Conservation (phyloP, 257 asterid genomes). For the Nicotiana attenuata region DNA sequence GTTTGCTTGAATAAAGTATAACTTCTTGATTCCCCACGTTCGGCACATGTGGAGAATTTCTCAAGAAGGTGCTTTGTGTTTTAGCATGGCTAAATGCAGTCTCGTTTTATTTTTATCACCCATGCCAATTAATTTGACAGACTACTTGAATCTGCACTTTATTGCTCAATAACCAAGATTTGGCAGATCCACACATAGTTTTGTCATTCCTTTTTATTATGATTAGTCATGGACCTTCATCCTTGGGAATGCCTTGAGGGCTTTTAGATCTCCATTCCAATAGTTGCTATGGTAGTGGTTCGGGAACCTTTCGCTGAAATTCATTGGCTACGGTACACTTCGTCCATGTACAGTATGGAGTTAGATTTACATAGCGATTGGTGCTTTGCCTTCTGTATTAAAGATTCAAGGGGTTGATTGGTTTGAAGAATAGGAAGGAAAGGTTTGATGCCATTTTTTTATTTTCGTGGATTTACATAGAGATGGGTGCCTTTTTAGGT, state of each 20-base stretch:
- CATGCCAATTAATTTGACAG: not conserved
- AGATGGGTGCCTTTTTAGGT: not conserved
- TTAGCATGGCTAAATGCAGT: not conserved
- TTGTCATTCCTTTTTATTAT: not conserved
- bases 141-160: conserved; percentile 5
- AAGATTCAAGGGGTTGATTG: not conserved
- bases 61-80: not conserved
- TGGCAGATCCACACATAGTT: not conserved
- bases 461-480: not conserved
- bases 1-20: not conserved
- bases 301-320: not conserved
- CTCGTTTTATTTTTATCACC: not conserved
- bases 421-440: not conserved
- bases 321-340: not conserved
- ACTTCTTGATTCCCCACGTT: not conserved
- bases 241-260: not conserved
- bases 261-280: not conserved
- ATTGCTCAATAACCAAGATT: not conserved
- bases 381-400: not conserved
- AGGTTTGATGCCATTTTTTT: not conserved
- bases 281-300: not conserved
- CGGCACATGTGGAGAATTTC: not conserved
- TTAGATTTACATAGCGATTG: not conserved
- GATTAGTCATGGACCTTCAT: not conserved
- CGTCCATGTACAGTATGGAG: not conserved